Conservation (phyloP, 106 monocot genomes). For the Xerophyta viscosa region DNA sequence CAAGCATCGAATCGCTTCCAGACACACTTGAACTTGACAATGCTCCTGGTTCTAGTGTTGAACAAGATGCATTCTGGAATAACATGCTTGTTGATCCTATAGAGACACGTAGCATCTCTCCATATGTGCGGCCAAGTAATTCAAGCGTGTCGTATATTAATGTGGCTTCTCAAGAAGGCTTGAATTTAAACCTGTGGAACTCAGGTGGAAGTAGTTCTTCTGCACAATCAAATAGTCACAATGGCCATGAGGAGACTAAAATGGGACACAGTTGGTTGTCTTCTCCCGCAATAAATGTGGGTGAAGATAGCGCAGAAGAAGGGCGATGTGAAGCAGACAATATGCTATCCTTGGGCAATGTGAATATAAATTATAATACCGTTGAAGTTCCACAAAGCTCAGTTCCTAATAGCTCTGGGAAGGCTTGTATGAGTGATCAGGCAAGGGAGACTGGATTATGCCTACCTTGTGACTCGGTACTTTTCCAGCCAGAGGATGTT, state of each 20-base stretch:
- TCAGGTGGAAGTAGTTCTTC: conserved; percentile 10
- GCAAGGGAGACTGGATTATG: conserved; percentile 10
- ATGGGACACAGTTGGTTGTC: conserved; percentile 13
- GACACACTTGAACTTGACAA: conserved; percentile 25
- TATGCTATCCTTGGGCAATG: conserved; percentile 16
- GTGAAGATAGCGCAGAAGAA: conserved; percentile 16
- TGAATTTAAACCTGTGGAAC: conserved; percentile 9
- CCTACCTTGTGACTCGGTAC: conserved; percentile 6
- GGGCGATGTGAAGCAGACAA: conserved; percentile 16
- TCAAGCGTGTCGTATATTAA: conserved; percentile 5
- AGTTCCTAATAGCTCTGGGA: too few species aligned
- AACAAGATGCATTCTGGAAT: conserved; percentile 26
- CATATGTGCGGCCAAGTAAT: conserved; percentile 7
- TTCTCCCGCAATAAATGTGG: conserved; percentile 2
- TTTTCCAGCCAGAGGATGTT: conserved; percentile 4
- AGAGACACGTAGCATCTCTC: conserved; percentile 6
- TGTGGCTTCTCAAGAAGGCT: conserved; percentile 8
- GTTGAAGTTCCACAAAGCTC: conserved; percentile 5
- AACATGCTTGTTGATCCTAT: conserved; percentile 21
- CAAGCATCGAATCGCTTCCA: conserved; percentile 13
- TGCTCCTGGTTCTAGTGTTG: conserved; percentile 8
- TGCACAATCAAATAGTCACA: conserved; percentile 4
- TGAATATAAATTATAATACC: conserved; percentile 27
- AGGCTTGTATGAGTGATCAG: conserved; percentile 4
- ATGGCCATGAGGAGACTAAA: conserved; percentile 9